Conservation (phyloP, 768 basidiomycete genomes). For the Rhodotorula graminis region DNA sequence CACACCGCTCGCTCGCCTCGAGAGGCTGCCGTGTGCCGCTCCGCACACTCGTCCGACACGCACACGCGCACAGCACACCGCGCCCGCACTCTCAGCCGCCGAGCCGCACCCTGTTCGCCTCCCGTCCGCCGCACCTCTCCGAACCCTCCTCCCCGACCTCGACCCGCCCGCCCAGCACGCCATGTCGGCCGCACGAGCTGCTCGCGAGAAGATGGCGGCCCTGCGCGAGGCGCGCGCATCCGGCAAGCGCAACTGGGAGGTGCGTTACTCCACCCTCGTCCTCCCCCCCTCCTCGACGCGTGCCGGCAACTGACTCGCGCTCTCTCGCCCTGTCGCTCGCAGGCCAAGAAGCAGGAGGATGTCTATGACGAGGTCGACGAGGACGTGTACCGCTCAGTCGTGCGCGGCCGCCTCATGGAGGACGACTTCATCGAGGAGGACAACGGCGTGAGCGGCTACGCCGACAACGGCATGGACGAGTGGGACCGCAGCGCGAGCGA, state of each 20-base stretch:
- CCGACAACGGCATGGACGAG: constrained; percentile 95
- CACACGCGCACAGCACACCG: not conserved
- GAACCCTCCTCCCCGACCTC: not conserved
- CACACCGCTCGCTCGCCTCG: not conserved
- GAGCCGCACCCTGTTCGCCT: not conserved
- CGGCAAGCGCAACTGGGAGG: constrained; percentile 32
- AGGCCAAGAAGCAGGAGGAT: constrained; percentile 55
- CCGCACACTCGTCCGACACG: not conserved
- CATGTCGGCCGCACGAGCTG: constrained; percentile 20
- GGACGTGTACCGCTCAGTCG: constrained; percentile 79
- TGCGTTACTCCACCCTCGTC: not conserved
- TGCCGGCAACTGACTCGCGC: not conserved
- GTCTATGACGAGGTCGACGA: constrained; percentile 89
- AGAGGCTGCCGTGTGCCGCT: not conserved
- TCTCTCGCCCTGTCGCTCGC: not conserved
- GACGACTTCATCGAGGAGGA: constrained; percentile 98
- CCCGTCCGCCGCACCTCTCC: not conserved
- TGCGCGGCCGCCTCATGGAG: constrained; percentile 68
- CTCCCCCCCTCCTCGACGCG: not conserved
- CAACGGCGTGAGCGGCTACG: constrained; percentile 73
- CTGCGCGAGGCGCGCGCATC: constrained; percentile 15
- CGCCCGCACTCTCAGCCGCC: not conserved
- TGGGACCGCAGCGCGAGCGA: constrained; percentile 52
- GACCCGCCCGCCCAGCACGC: not conserved
- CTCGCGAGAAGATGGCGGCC: constrained; percentile 15